Base-by-base conservation (phyloP, 305 asterid genomes). In the Ilex paraguariensis region DNA sequence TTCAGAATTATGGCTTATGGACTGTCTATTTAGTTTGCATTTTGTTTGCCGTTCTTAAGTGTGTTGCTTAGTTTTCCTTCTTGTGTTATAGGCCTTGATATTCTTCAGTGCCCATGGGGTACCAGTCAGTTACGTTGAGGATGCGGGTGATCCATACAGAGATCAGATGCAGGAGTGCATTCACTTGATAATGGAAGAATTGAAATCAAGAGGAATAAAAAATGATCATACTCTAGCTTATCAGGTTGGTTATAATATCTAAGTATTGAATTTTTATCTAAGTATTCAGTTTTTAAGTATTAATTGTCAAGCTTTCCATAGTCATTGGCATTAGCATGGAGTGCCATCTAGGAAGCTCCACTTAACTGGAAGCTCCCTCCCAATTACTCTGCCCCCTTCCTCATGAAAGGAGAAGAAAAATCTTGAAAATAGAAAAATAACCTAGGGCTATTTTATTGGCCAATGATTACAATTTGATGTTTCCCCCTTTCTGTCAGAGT, bases 71-170 rank as follows among this genome's bases (percentile, higher is more conserved):
- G 50, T 46, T 51, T 42, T 10, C 39, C 17, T 9, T 56, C 7
- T 55, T 66, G 33, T 61, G 10, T 57, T 63, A 53, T 60, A 89
- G 97, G 83, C 86, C 45, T 82, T 87, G 91, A 73, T 89, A 66
- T 92, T 92, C 82, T 92, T 92, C 73, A 92, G 98, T 36, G 97
- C 98, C 57, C 98, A 89, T 61, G 97, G 98, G 52, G 98, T 87
- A 64, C 98, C 98, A 7, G 90, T 89, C 13, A 92, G 97, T 71
- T 92, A 92, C 46, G 90, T 92, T 57, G 95, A 89, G 80, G 58
- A 85, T 64, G 97, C 97, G 5, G 97, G 98, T 12, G 98, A 92
- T 74, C 98, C 97, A 5, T 89, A 89, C 63, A 81, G 63, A 71
- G 91, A 80, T 74, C 98, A 92, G 82, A 92, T 92, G 98, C 96